Evolutionary conservation across 2,329 filamentous ascomycete species (phyloP).

Genomic region (Colletotrichum salicis): DNA sequence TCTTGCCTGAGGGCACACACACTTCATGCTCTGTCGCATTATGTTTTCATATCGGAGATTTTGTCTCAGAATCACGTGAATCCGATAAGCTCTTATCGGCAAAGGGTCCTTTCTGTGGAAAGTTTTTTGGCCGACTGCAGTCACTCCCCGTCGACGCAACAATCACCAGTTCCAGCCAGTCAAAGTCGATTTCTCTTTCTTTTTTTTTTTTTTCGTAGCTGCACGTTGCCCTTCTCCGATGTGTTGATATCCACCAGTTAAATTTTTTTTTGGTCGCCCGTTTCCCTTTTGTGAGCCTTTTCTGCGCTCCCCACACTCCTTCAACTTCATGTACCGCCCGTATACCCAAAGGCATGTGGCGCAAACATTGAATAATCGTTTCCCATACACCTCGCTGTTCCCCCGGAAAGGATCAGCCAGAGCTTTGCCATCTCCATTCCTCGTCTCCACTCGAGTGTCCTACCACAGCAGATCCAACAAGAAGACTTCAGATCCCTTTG

Average conservation of each 20-base stretch:
- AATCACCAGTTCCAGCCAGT: conserved; percentile 14
- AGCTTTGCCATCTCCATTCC: background rate
- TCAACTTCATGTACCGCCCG: conserved; percentile 21
- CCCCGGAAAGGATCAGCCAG: background rate
- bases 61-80: background rate
- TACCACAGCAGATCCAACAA: background rate
- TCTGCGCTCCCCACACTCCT: conserved; percentile 26
- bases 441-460: background rate
- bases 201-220: background rate
- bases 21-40: background rate
- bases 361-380: background rate
- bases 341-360: background rate
- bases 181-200: background rate
- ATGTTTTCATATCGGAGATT: background rate
- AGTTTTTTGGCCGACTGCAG: conserved; percentile 4
- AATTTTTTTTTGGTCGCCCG: background rate
- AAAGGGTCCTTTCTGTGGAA: background rate
- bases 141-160: conserved; percentile 22
- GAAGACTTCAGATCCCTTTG: background rate
- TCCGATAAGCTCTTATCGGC: conserved; percentile 20
- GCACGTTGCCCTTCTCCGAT: conserved; percentile 10
- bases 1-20: too few species aligned
- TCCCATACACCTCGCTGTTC: background rate
- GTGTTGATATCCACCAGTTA: conserved; percentile 33
- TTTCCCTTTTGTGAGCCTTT: conserved; percentile 10